Conservation (phyloP, 1,139 yeast species). For the Hyphopichia wangnamkhiaoensis region DNA sequence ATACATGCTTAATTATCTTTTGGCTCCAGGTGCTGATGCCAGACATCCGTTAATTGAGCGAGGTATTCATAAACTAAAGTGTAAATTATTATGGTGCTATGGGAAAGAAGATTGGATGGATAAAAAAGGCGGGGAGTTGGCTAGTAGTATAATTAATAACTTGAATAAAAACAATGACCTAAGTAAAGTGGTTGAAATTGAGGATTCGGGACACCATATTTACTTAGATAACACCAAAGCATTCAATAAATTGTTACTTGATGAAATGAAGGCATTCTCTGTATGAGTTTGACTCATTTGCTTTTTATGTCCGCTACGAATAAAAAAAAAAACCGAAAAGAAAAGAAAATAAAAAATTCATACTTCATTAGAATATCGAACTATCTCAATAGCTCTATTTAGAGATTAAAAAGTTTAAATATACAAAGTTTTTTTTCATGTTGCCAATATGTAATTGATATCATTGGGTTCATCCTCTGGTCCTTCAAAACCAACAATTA, state of each 20-base stretch:
- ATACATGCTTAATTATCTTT: constrained; percentile 65
- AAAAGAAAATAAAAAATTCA: too few species aligned
- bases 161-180: constrained; percentile 20
- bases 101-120: constrained; percentile 85
- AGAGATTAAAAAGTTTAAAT: too few species aligned
- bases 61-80: constrained; percentile 47
- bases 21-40: constrained; percentile 78
- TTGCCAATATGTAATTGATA: constrained; percentile 6
- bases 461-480: constrained; percentile 17
- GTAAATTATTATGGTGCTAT: constrained; percentile 66
- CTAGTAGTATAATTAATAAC: constrained; percentile 37
- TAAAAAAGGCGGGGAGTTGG: constrained; percentile 50
- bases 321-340: background rate
- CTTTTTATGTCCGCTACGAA: too few species aligned
- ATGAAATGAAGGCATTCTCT: constrained; percentile 27
- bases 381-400: too few species aligned
- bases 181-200: constrained; percentile 47
- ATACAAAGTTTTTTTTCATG: too few species aligned
- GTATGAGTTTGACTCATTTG: background rate
- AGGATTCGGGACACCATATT: constrained; percentile 69
- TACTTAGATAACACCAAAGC: constrained; percentile 59
- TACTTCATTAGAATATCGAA: too few species aligned
- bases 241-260: constrained; percentile 51
- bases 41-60: constrained; percentile 58
- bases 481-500: constrained; percentile 23